These are phyloP conservation scores for Starmera caribaea DNA, from an alignment of 805 yeast genomes.

Conservation along the genomic window DNA sequence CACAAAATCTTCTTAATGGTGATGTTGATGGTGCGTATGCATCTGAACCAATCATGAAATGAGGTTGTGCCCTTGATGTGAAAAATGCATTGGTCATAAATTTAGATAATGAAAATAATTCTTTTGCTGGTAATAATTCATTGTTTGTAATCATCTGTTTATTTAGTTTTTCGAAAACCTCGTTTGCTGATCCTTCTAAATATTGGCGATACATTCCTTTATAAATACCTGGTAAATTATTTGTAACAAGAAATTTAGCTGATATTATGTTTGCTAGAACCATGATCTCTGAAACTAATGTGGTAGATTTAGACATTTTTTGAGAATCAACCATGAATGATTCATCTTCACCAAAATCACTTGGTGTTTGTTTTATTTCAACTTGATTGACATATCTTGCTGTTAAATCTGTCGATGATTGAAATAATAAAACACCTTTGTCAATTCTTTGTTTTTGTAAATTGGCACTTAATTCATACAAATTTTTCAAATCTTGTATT, in stretches of 20 bases:
- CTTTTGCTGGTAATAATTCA: constrained; percentile 23
- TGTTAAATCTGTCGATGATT: constrained; percentile 22
- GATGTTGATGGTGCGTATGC: constrained; percentile 75
- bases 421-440: constrained; percentile 31
- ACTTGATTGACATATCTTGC: constrained; percentile 1
- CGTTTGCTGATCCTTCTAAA: constrained; percentile 17
- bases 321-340: constrained; percentile 13
- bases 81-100: constrained; percentile 45
- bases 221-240: constrained; percentile 45
- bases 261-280: constrained; percentile 61
- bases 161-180: constrained; percentile 17
- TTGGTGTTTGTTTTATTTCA: background rate
- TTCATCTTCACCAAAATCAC: constrained; percentile 5
- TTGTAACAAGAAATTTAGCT: constrained; percentile 34
- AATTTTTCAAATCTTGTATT: constrained; percentile 24
- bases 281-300: constrained; percentile 80
- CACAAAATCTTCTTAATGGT: constrained; percentile 79
- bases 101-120: constrained; percentile 32
- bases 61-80: constrained; percentile 35
- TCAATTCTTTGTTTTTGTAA: constrained; percentile 22
- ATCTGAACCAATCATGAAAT: constrained; percentile 53
- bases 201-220: constrained; percentile 16
- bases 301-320: constrained; percentile 37
- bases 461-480: constrained; percentile 23
- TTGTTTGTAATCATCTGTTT: constrained; percentile 9